Percentiles rank a stretch among this genome's conserved stretches.
Evolutionary conservation across 495 filamentous ascomycete genomes (phyloP).

Genomic region (Chaetomium tenue): DNA sequence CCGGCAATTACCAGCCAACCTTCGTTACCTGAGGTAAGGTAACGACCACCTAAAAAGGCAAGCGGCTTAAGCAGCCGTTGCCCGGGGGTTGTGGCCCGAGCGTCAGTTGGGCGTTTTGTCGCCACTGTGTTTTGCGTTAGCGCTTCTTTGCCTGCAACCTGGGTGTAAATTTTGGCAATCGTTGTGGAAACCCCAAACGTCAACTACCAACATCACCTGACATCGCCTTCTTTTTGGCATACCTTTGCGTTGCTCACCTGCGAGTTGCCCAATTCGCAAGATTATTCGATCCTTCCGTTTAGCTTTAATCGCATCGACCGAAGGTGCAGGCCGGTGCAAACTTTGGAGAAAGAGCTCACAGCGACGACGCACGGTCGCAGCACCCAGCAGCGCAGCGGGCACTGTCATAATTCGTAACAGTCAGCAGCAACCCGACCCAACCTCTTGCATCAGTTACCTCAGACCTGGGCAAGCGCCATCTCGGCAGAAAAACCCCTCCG

Average conservation of each 20-base stretch:
- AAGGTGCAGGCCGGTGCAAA: background rate
- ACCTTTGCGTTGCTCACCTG: constrained; percentile 17
- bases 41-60: too few relatives aligned
- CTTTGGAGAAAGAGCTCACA: background rate
- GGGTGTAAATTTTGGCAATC: constrained; percentile 32
- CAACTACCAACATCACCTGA: constrained; percentile 22
- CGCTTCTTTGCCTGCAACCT: background rate
- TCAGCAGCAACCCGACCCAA: constrained; percentile 4
- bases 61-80: too few relatives aligned
- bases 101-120: constrained; percentile 11
- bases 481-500: background rate
- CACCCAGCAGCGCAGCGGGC: background rate
- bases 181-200: constrained; percentile 24
- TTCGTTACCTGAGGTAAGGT: too few relatives aligned
- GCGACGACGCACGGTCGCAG: background rate
- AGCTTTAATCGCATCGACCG: background rate
- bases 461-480: background rate
- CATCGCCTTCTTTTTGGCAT: constrained; percentile 25
- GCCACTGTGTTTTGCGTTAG: background rate
- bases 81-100: constrained; percentile 23
- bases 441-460: background rate
- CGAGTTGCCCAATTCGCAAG: constrained; percentile 8
- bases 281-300: constrained; percentile 12
- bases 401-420: background rate
- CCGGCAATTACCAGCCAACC: too few relatives aligned